Evolutionary conservation across 2,329 filamentous ascomycete species (phyloP).

Genomic region (Penicillium sp.): DNA sequence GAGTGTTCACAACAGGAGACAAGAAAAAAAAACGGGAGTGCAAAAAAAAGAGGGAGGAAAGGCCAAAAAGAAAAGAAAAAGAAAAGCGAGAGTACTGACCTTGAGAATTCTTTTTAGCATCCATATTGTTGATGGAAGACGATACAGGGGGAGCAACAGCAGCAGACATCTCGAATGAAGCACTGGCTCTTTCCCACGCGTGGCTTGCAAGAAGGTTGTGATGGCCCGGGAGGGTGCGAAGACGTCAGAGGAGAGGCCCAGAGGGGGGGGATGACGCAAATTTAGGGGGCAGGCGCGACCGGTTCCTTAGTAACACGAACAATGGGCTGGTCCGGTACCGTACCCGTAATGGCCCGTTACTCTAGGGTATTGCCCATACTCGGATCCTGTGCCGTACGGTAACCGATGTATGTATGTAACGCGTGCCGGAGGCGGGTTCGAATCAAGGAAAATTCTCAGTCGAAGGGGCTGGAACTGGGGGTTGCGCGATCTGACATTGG

Average conservation of each 20-base stretch:
- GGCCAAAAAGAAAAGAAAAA: slow-evolving; percentile 19
- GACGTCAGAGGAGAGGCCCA: slow-evolving; percentile 41
- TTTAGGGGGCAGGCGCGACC: slow-evolving; percentile 33
- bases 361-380: not conserved
- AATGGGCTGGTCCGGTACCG: not conserved
- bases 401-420: slow-evolving; percentile 5
- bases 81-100: slow-evolving; percentile 37
- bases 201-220: slow-evolving; percentile 18
- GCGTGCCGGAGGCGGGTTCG: slow-evolving; percentile 5
- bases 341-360: not conserved
- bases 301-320: slow-evolving; percentile 10
- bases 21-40: not conserved
- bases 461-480: not conserved
- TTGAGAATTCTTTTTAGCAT: slow-evolving; percentile 45
- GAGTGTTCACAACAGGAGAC: not conserved
- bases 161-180: slow-evolving; percentile 43
- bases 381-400: not conserved
- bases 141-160: slow-evolving; percentile 42
- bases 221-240: slow-evolving; percentile 26
- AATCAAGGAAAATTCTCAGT: slow-evolving; percentile 5
- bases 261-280: slow-evolving; percentile 35
- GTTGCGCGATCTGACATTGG: not conserved
- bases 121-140: slow-evolving; percentile 45
- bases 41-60: slow-evolving; percentile 8
- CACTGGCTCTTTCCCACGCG: slow-evolving; percentile 15